Base-by-base conservation (phyloP, 768 basidiomycete genomes). In the Xanthoconium stramineum region DNA sequence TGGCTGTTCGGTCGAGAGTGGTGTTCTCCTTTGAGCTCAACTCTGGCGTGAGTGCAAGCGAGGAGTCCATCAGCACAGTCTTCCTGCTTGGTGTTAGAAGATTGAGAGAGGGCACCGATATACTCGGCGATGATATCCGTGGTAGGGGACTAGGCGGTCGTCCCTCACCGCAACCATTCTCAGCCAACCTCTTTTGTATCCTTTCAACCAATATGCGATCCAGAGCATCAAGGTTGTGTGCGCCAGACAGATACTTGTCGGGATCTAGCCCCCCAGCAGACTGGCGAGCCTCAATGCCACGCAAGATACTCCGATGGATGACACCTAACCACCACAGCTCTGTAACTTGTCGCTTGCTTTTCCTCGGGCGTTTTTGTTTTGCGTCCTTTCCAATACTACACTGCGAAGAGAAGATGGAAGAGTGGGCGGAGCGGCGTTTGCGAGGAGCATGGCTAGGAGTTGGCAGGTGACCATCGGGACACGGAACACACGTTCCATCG, bases 261-360 rank as follows among this genome's bases (percentile, higher is more conserved):
- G 65, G 17, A 24, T 55, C 55, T 32, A 43, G 39, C 50, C 30
- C 37, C 11, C 17, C 24, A 20, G 30, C 28, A 13, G 61, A 48
- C 36, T 46, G 57, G 35, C 59, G 65, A 50, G 24, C 49, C 33
- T 65, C 65, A 4, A 72, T 60, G 32, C 59, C 62, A 10, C 61
- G 57, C 17, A 63, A 38, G 49, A 77, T 67, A 51, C 73, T 77
- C 43, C 70, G 64, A 53, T 75, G 74, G 24, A 77, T 53, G 14
- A 70, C 64, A 1, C 70, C 72, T 42, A 75, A 59, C 68, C 76
- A 76, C 54, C 68, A 69, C 10, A 74, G 58, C 47, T 77, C 76
- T 17, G 66, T 64, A 2, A 67, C 62, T 3, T 70, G 73, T 6
- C 61, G 68, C 47, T 53, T 67, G 49, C 65, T 66, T 55, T 70